These are phyloP conservation scores for Hymenoscyphus infarciens DNA, from an alignment of 2,329 filamentous ascomycete genomes.

Conservation along the genomic window DNA sequence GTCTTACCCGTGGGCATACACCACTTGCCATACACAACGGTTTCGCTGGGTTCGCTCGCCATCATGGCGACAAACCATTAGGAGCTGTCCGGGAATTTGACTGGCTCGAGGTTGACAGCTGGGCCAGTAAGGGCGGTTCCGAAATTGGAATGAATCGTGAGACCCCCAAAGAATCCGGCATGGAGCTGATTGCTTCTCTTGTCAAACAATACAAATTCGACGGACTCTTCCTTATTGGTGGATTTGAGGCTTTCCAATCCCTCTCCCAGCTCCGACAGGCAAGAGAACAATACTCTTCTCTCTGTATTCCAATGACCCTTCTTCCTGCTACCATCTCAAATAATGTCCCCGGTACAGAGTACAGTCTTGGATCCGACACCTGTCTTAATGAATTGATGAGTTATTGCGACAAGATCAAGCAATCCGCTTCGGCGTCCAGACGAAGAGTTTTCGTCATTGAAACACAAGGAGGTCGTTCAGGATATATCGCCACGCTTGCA, in stretches of 20 bases:
- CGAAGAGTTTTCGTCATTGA: slow-evolving; percentile 96
- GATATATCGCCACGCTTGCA: slow-evolving; percentile 87
- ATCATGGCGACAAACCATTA: slow-evolving; percentile 78
- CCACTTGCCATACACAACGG: slow-evolving; percentile 94
- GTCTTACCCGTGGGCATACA: slow-evolving; percentile 84
- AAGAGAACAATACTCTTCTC: slow-evolving; percentile 71
- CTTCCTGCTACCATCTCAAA: slow-evolving; percentile 98
- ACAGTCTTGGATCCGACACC: slow-evolving; percentile 93
- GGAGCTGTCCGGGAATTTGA: slow-evolving; percentile 80
- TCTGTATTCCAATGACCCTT: slow-evolving; percentile 89
- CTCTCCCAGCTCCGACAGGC: slow-evolving; percentile 83
- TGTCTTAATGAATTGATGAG: slow-evolving; percentile 91
- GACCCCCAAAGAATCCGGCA: slow-evolving; percentile 78
- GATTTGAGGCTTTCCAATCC: slow-evolving; percentile 94
- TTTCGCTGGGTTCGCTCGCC: slow-evolving; percentile 87
- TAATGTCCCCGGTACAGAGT: slow-evolving; percentile 96
- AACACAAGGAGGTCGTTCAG: slow-evolving; percentile 91
- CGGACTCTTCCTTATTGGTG: slow-evolving; percentile 85
- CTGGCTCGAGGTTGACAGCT: slow-evolving; percentile 92
- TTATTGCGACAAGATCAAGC: slow-evolving; percentile 97
- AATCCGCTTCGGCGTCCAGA: slow-evolving; percentile 90
- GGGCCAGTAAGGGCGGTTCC: slow-evolving; percentile 94
- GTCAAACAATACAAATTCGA: slow-evolving; percentile 88
- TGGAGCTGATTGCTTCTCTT: slow-evolving; percentile 76
- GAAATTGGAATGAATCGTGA: slow-evolving; percentile 98